These are phyloP conservation scores for Rhizoctonia solani DNA, from an alignment of 1,284 basidiomycete species.

Conservation along the genomic window DNA sequence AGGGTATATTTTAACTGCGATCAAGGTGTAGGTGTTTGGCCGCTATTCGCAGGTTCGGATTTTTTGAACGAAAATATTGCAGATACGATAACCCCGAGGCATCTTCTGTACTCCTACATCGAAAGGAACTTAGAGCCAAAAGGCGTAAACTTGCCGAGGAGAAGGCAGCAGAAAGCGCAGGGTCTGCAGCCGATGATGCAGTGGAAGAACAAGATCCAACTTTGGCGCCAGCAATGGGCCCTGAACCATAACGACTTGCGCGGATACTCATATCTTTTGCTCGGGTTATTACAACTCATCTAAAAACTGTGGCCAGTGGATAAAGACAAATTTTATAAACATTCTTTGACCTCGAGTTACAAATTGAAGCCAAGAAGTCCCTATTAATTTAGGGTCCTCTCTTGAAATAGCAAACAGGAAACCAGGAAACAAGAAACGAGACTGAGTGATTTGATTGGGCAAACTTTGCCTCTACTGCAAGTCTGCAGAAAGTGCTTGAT, in stretches of 20 bases:
- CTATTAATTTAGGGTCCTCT: no score
- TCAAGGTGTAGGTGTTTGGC: conserved; percentile 70
- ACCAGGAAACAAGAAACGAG: no score
- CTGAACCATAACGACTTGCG: neutral
- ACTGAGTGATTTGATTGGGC: no score
- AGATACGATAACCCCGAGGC: conserved; percentile 73
- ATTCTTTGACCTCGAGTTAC: no score
- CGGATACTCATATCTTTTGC: no score
- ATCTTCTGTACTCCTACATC: conserved; percentile 48
- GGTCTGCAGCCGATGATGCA: neutral
- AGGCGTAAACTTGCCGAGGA: conserved; percentile 23
- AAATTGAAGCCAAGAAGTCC: no score
- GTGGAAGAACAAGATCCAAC: neutral
- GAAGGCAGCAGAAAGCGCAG: neutral
- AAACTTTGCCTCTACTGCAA: conserved; percentile 11
- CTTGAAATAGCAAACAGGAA: no score
- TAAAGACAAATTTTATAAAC: no score
- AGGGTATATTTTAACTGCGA: conserved; percentile 84
- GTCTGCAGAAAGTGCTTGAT: conserved; percentile 15
- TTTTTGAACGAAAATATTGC: conserved; percentile 11
- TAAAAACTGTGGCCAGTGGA: no score
- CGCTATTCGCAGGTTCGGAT: neutral
- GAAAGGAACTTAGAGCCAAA: conserved; percentile 30
- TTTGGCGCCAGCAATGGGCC: neutral
- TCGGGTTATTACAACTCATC: no score